Evolutionary conservation across 179 eudicot species (phyloP), one percentile per base, ranked within the genome.

Genomic region (Camellia oleifera): DNA sequence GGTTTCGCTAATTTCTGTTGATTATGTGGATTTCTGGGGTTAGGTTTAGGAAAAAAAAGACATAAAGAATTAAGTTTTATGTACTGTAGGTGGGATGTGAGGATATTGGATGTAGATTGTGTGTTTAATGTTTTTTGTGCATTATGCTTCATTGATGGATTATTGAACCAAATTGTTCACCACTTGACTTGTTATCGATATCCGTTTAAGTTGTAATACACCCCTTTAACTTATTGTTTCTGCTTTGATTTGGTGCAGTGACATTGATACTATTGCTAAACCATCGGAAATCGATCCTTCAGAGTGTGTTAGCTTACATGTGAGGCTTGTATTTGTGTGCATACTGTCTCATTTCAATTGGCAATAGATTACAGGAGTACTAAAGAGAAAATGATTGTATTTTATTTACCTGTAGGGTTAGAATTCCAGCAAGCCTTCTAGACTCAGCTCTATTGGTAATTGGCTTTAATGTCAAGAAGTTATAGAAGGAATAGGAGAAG

Each of bases 381-480:
- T 14, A 76, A 61, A n/a, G 52, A 80, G 52, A 23, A 63, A 13
- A 32, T 54, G 72, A 54, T 17, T 77, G 13, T 64, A 48, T 70
- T 68, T 61, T 50, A 65, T 65, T 32, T 75, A 53, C 46, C 44
- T 81, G 72, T 82, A 96, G 97, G 91, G 83, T 62, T 70, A 80
- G 50, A 67, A 61, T 77, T 74, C 81, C 53, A 71, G 72, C 77
- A 88, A 90, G 82, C 86, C 81, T 86, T 78, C 75, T 13, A 85
- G 81, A 84, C 83, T 84, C 68, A 88, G 81, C 82, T 86, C 91
- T 72, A 89, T 93, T 81, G 94, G 97, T 71, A 94, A 97, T 86
- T 97, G 99, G 99, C 83, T 96, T 85, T 98, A 94, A 78, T 96
- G 99, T 82, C 90, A 90, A 84, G 89, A 87, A 63, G 87, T 93